These are phyloP conservation scores for Zangia roseola DNA, from an alignment of 768 basidiomycete genomes.

Conservation along the genomic window DNA sequence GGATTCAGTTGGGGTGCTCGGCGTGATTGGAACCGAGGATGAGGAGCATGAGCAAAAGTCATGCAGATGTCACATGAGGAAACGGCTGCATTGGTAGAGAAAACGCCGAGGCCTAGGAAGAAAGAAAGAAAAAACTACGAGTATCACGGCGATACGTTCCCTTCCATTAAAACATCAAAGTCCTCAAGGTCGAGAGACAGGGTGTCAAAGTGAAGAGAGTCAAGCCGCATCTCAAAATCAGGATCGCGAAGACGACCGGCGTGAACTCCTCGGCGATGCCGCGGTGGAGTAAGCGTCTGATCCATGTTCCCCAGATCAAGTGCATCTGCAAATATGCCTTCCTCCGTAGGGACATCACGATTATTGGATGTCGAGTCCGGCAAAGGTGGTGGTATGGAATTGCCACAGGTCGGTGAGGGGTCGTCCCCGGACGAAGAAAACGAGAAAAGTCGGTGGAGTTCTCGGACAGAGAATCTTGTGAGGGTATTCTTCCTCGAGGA, in stretches of 20 bases:
- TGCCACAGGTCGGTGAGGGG: neutral
- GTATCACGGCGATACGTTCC: conserved; percentile 13
- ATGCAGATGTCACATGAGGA: conserved; percentile 7
- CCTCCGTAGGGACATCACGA: conserved; percentile 21
- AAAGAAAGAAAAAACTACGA: too few species aligned
- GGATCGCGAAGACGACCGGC: conserved; percentile 34
- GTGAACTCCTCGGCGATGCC: conserved; percentile 1
- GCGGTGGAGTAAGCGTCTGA: conserved; percentile 12
- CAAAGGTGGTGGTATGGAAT: conserved; percentile 5
- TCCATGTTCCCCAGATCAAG: conserved; percentile 20
- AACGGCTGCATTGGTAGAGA: neutral
- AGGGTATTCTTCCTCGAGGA: conserved; percentile 26
- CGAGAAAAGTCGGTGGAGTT: conserved; percentile 34
- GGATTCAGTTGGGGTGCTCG: neutral
- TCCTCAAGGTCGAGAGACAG: conserved; percentile 65
- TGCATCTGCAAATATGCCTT: conserved; percentile 12
- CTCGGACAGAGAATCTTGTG: conserved; percentile 37
- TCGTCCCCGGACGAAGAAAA: conserved; percentile 20
- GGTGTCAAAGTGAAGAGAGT: conserved; percentile 72
- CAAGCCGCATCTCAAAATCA: conserved; percentile 64
- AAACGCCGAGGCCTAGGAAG: neutral
- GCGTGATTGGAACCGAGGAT: conserved; percentile 1
- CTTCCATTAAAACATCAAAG: conserved; percentile 37
- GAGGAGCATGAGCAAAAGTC: conserved; percentile 4
- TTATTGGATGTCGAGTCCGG: conserved; percentile 11